Evolutionary conservation across 257 asterid species (phyloP).

Genomic region (Scutellaria minor): DNA sequence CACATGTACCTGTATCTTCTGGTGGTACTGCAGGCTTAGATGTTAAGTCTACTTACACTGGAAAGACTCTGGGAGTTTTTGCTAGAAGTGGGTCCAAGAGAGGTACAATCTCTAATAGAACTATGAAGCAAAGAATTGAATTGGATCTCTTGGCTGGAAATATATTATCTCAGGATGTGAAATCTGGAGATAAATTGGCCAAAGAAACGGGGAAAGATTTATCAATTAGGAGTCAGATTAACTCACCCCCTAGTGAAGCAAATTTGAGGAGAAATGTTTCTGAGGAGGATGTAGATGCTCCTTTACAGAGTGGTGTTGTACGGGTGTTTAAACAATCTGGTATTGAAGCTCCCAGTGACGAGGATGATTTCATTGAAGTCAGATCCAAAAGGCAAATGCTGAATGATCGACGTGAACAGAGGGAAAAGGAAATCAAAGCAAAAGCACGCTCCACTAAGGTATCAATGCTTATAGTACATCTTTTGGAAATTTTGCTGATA

Average conservation of each 20-base stretch:
- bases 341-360: constrained; percentile 92
- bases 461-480: constrained; percentile 30
- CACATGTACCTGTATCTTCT: constrained; percentile 43
- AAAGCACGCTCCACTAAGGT: constrained; percentile 71
- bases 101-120: constrained; percentile 58
- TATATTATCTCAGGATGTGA: constrained; percentile 44
- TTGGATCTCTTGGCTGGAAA: constrained; percentile 47
- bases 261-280: constrained; percentile 57
- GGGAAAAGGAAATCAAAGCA: constrained; percentile 86
- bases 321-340: constrained; percentile 91
- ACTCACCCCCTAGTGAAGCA: constrained; percentile 51
- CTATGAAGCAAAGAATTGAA: constrained; percentile 52
- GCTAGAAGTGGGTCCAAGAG: constrained; percentile 85
- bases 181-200: constrained; percentile 46
- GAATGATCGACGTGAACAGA: constrained; percentile 91
- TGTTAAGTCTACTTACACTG: constrained; percentile 51
- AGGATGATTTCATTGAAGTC: constrained; percentile 96
- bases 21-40: constrained; percentile 45
- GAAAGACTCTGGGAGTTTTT: constrained; percentile 53
- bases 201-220: constrained; percentile 49
- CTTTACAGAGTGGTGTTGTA: constrained; percentile 95
- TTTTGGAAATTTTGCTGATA: constrained; percentile 17
- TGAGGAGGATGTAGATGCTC: constrained; percentile 90
- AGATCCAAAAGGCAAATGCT: constrained; percentile 97
- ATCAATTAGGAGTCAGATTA: constrained; percentile 42